Evolutionary conservation across 768 basidiomycete species (phyloP).

Genomic region (Strobilomyces dryophilus): DNA sequence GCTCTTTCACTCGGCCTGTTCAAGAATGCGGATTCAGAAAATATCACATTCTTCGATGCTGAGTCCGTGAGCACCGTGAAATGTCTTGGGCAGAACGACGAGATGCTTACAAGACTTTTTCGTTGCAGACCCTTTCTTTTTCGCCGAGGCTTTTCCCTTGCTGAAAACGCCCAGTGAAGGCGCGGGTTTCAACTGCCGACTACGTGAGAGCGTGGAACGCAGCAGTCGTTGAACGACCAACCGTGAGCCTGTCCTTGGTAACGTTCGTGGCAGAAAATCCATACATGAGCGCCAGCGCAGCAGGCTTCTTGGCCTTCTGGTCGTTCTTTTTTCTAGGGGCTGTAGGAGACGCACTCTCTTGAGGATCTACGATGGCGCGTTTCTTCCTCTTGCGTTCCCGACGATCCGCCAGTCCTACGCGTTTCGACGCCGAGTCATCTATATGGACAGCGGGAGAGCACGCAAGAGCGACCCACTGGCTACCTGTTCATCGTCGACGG

Average conservation of each 20-base stretch:
- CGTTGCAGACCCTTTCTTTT: slow-evolving; percentile 14
- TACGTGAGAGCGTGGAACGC: not conserved
- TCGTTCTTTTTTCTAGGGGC: slow-evolving; percentile 7
- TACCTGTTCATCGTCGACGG: slow-evolving; percentile 32
- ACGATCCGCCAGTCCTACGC: slow-evolving; percentile 58
- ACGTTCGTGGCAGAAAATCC: slow-evolving; percentile 37
- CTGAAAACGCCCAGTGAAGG: slow-evolving; percentile 33
- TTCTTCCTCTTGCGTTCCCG: slow-evolving; percentile 60
- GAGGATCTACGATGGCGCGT: slow-evolving; percentile 44
- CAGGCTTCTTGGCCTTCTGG: slow-evolving; percentile 21
- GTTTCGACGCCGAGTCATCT: not conserved
- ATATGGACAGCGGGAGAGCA: not conserved
- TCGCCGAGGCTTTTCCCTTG: slow-evolving; percentile 34
- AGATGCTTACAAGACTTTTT: slow-evolving; percentile 14
- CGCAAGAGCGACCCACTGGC: slow-evolving; percentile 29
- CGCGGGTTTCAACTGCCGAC: slow-evolving; percentile 27
- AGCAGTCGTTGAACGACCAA: slow-evolving; percentile 7
- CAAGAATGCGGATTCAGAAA: slow-evolving; percentile 48
- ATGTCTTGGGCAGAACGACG: not conserved
- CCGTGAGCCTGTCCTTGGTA: slow-evolving; percentile 35
- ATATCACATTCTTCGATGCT: slow-evolving; percentile 24
- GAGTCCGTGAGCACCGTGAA: not conserved
- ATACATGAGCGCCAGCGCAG: slow-evolving; percentile 34
- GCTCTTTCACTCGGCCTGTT: slow-evolving; percentile 23
- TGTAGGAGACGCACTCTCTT: not conserved